Base-by-base conservation (phyloP, 2,329 filamentous ascomycete species). In the Monosporascus sp. region DNA sequence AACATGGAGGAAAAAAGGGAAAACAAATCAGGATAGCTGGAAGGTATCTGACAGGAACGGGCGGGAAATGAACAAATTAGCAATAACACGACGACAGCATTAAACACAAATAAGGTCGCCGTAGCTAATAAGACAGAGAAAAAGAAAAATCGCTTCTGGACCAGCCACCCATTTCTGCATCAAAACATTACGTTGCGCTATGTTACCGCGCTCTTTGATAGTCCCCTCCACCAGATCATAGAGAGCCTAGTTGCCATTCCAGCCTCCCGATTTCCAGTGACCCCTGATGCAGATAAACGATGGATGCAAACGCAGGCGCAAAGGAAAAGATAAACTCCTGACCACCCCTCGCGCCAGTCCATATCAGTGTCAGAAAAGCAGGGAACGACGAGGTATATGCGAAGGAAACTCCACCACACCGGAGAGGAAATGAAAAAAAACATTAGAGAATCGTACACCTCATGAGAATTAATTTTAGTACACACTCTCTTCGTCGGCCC, bases 401-500 rank as follows among this genome's bases (percentile, higher is more conserved):
- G 73, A 71, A 75, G 66, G 66, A 71, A 71, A 71, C 67, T 57
- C 61, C 61, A 64, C 61, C 62, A 59, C 58, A 58, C 62, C 60
- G 56, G 61, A 51, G 62, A 58, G 57, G 56, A 59, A 59, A 67
- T 60, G 62, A 60, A 63, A 59, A 61, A 62, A 64, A 61, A 58
- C 73, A 64, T 75, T 72, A 76, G 60, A 69, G 77, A 77, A 77
- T 80, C 78, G 69, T 81, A 55, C 70, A 71, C 71, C 61, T 80
- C 75, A 66, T 81, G 63, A 72, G 69, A 63, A 66, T 60, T 71
- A 70, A 82, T 67, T 68, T 75, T 82, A 87, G 69, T 87, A 87
- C 75, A 87, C 82, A 76, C 84, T 87, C 66, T 86, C 84, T 73
- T 88, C 85, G 64, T 88, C 85, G 48, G 80, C 83, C 52, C 84